Evolutionary conservation across 352 stramenopile species (phyloP).

Genomic region (Blastocystis sp.): DNA sequence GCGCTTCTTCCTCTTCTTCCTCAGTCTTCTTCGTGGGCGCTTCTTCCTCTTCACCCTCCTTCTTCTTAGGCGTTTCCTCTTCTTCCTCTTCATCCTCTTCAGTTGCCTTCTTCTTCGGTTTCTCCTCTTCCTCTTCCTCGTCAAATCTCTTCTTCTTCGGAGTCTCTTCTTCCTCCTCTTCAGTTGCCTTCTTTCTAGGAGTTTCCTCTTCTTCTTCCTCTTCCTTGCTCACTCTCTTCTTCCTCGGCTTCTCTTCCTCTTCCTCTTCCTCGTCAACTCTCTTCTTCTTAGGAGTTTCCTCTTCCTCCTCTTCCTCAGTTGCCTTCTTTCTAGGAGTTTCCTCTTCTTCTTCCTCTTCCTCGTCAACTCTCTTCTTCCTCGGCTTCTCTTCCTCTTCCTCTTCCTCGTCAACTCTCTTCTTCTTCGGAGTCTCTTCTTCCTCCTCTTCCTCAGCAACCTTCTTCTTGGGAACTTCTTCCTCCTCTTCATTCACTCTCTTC

Average conservation of each 20-base stretch:
- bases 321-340: no score
- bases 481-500: background rate
- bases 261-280: no score
- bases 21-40: background rate
- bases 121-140: no score
- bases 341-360: no score
- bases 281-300: no score
- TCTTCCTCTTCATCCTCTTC: slow-evolving; percentile 64
- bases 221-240: background rate
- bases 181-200: no score
- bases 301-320: background rate
- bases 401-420: background rate
- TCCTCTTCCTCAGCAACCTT: no score
- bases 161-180: no score
- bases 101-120: background rate
- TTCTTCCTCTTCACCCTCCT: slow-evolving; percentile 30
- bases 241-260: no score
- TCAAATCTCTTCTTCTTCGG: no score
- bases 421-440: no score
- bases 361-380: no score
- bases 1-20: background rate
- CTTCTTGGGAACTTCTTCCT: background rate
- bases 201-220: background rate
- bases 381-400: background rate
- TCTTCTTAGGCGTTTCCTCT: background rate